Evolutionary conservation across 192 early-diverging fungal genomes (phyloP).

Genomic region (Mortierella hygrophila): DNA sequence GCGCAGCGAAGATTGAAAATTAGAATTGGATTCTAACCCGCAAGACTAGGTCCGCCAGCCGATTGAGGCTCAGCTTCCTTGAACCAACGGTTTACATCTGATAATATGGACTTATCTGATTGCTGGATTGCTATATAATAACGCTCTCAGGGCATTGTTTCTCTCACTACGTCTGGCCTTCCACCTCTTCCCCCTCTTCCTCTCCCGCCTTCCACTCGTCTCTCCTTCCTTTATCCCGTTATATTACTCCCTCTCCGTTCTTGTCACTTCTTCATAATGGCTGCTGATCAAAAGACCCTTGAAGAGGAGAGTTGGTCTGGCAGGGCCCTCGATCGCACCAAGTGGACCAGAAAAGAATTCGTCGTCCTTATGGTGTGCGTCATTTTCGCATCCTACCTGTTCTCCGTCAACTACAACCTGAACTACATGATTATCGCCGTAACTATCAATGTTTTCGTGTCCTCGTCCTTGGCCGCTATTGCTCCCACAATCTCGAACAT

Average conservation of each 20-base stretch:
- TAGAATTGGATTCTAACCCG: too few relatives aligned
- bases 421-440: not conserved
- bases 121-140: not conserved
- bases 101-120: too few relatives aligned
- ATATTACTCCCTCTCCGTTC: not conserved
- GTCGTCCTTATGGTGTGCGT: not conserved
- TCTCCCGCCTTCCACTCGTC: not conserved
- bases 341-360: slow-evolving; percentile 10
- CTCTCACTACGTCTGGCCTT: not conserved
- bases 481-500: slow-evolving; percentile 11
- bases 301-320: slow-evolving; percentile 2
- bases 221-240: not conserved
- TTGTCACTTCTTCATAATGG: slow-evolving; percentile 1
- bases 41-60: too few relatives aligned
- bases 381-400: slow-evolving; percentile 3
- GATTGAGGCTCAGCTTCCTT: too few relatives aligned
- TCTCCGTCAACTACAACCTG: slow-evolving; percentile 2
- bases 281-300: not conserved
- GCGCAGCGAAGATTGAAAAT: too few relatives aligned
- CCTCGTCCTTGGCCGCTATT: slow-evolving; percentile 3
- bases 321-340: not conserved
- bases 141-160: not conserved
- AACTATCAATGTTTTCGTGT: not conserved
- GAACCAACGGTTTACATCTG: too few relatives aligned
- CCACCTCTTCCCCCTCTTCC: not conserved